Evolutionary conservation across 2,329 filamentous ascomycete species (phyloP).

Genomic region (Hymenoscyphus salicellus): DNA sequence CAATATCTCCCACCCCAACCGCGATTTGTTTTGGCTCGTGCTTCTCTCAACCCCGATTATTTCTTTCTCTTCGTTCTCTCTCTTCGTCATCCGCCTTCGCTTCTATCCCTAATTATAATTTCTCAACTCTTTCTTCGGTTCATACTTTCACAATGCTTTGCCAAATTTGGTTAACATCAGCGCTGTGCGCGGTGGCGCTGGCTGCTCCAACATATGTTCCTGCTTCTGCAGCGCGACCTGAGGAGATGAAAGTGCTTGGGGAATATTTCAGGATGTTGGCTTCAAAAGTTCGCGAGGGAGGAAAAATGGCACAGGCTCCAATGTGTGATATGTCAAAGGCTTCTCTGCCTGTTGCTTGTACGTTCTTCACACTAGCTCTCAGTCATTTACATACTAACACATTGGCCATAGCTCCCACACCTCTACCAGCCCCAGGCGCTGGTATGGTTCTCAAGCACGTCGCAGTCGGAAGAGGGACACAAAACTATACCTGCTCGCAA

Average conservation of each 20-base stretch:
- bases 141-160: constrained; percentile 46
- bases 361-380: constrained; percentile 35
- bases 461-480: constrained; percentile 80
- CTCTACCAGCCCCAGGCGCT: constrained; percentile 57
- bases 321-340: constrained; percentile 55
- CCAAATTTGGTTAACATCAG: constrained; percentile 46
- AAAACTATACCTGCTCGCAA: constrained; percentile 86
- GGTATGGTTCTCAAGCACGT: constrained; percentile 71
- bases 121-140: constrained; percentile 11
- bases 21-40: constrained; percentile 4
- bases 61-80: constrained; percentile 7
- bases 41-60: constrained; percentile 5
- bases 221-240: constrained; percentile 22
- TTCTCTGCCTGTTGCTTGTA: constrained; percentile 47
- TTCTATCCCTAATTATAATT: constrained; percentile 1
- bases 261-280: constrained; percentile 61
- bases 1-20: not conserved
- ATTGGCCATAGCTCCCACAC: constrained; percentile 46
- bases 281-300: constrained; percentile 48
- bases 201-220: constrained; percentile 31
- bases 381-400: constrained; percentile 11
- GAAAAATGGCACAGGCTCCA: constrained; percentile 44
- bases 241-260: constrained; percentile 44
- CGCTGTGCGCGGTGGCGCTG: constrained; percentile 46
- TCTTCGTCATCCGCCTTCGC: constrained; percentile 10